Percentiles rank a stretch among this genome's conserved stretches.
These are phyloP conservation scores for Fusarium xyrophilum DNA, from an alignment of 2,329 filamentous ascomycete species.

Conservation along the genomic window DNA sequence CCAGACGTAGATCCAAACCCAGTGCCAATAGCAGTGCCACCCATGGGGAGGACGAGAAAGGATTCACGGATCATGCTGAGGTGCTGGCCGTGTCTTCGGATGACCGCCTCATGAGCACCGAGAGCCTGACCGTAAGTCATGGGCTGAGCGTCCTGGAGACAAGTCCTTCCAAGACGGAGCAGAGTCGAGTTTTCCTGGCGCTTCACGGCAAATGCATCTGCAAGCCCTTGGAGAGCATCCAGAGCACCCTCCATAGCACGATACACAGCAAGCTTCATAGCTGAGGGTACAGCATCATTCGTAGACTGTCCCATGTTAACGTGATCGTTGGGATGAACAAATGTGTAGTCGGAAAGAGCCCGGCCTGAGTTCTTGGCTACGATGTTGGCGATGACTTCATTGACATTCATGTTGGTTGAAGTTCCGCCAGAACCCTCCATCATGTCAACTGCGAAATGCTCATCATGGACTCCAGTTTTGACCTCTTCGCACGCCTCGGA, in stretches of 20 bases:
- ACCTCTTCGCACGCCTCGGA: background rate
- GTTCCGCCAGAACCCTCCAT: constrained; percentile 6
- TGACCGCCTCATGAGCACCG: background rate
- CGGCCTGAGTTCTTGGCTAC: background rate
- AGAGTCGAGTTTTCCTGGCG: background rate
- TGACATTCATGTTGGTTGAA: constrained; percentile 10
- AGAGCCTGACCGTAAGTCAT: constrained; percentile 4
- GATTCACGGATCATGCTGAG: background rate
- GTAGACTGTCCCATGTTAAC: constrained; percentile 8
- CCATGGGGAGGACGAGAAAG: background rate
- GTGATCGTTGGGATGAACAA: constrained; percentile 6
- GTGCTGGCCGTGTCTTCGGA: background rate
- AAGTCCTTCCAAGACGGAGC: constrained; percentile 3
- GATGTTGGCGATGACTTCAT: constrained; percentile 9
- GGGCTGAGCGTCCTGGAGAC: background rate
- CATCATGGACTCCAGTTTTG: background rate
- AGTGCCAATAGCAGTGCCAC: constrained; percentile 7
- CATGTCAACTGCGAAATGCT: constrained; percentile 7
- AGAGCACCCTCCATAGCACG: background rate
- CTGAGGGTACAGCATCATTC: background rate
- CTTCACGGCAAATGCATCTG: background rate
- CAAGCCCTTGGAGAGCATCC: background rate
- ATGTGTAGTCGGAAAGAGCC: background rate
- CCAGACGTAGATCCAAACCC: background rate
- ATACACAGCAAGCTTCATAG: constrained; percentile 8